Conservation (phyloP, 1,284 basidiomycete genomes). For the Irpex lacteus region DNA sequence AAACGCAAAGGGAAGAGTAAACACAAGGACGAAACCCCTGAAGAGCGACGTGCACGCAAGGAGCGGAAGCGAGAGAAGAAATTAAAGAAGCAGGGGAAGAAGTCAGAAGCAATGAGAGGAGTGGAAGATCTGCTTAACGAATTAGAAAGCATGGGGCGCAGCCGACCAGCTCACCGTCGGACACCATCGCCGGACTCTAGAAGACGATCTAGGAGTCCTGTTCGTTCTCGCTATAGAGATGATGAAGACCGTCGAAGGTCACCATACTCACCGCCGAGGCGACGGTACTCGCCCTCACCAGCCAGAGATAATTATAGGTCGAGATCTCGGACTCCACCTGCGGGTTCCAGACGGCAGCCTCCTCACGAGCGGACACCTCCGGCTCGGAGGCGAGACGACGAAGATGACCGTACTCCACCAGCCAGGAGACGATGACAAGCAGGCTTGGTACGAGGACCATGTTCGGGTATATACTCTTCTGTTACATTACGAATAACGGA, state of each 20-base stretch:
- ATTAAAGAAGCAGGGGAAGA: slow-evolving; percentile 40
- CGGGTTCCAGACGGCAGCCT: slow-evolving; percentile 2
- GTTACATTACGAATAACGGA: neutral
- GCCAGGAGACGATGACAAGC: slow-evolving; percentile 3
- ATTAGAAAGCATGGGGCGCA: slow-evolving; percentile 22
- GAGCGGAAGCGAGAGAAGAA: slow-evolving; percentile 62
- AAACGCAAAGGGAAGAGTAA: slow-evolving; percentile 53
- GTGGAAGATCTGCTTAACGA: slow-evolving; percentile 46
- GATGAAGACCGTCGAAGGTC: slow-evolving; percentile 1
- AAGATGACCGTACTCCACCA: slow-evolving; percentile 7
- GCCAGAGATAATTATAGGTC: neutral
- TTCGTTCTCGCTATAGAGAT: neutral
- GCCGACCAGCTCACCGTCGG: slow-evolving; percentile 14
- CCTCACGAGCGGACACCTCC: slow-evolving; percentile 6
- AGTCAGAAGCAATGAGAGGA: slow-evolving; percentile 43
- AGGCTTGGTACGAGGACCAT: neutral
- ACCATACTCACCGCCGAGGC: slow-evolving; percentile 1
- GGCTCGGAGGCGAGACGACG: slow-evolving; percentile 10
- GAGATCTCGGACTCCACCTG: slow-evolving; percentile 6
- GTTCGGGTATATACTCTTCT: neutral
- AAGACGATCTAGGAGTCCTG: slow-evolving; percentile 20
- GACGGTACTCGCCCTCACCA: neutral
- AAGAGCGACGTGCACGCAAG: slow-evolving; percentile 69
- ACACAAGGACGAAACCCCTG: slow-evolving; percentile 74
- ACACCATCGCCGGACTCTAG: slow-evolving; percentile 19